Conservation (phyloP, 257 asterid genomes). For the Solanum commersonii region DNA sequence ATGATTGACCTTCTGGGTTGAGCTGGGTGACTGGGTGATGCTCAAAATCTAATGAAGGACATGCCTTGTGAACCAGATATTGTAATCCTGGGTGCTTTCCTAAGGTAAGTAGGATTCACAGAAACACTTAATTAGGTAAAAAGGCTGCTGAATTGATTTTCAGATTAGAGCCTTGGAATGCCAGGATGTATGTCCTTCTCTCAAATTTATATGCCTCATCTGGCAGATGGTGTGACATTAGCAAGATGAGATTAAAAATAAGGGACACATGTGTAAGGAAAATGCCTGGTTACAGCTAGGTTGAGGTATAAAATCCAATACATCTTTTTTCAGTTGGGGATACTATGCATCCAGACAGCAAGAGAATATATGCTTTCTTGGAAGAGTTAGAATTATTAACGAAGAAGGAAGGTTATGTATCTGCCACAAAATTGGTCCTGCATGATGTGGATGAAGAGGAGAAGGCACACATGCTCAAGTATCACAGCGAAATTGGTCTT, state of each 20-base stretch:
- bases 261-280: conserved; percentile 3
- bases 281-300: conserved; percentile 81
- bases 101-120: conserved; percentile 84
- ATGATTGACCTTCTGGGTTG: conserved; percentile 88
- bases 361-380: too few relatives aligned
- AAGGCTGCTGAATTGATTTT: conserved; percentile 83
- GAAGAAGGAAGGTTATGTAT: conserved; percentile 46
- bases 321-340: too few relatives aligned
- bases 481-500: conserved; percentile 41
- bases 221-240: too few relatives aligned
- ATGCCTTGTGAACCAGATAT: conserved; percentile 91
- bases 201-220: too few relatives aligned
- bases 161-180: conserved; percentile 74
- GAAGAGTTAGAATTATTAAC: too few relatives aligned
- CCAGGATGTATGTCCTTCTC: too few relatives aligned
- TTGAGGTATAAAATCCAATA: conserved; percentile 29
- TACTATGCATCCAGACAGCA: too few relatives aligned
- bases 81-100: conserved; percentile 94
- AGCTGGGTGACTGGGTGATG: conserved; percentile 50
- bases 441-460: conserved; percentile 98
- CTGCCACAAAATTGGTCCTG: conserved; percentile 63
- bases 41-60: conserved; percentile 48
- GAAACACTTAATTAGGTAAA: conserved; percentile 69
- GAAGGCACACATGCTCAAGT: conserved; percentile 71
- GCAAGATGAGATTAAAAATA: too few relatives aligned